Evolutionary conservation across 306 rosid genomes (phyloP).

Genomic region (Glycyrrhiza uralensis): DNA sequence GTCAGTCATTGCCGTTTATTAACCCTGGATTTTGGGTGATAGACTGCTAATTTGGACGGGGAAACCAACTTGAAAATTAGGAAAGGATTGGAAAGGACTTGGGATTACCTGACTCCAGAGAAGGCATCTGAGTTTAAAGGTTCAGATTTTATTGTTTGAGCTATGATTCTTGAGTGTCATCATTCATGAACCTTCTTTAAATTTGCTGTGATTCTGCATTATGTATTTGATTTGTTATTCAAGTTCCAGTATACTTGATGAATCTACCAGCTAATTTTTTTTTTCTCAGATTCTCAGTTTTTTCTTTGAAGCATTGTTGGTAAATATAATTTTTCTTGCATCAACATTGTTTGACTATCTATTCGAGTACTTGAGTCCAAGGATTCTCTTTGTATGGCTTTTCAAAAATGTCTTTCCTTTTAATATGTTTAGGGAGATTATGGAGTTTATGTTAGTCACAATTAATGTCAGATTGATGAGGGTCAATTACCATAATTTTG

Average conservation of each 20-base stretch:
- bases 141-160: slow-evolving; percentile 27
- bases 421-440: not conserved
- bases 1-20: not conserved
- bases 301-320: not conserved
- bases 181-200: not conserved
- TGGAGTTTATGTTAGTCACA: not conserved
- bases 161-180: not conserved
- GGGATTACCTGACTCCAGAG: slow-evolving; percentile 84
- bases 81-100: slow-evolving; percentile 83
- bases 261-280: not conserved
- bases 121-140: slow-evolving; percentile 90
- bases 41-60: slow-evolving; percentile 98
- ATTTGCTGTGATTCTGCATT: not conserved
- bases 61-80: slow-evolving; percentile 94
- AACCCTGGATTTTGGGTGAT: slow-evolving; percentile 21
- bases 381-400: not conserved
- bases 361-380: not conserved
- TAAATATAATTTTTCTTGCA: not conserved
- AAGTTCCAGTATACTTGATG: not conserved
- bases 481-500: not conserved
- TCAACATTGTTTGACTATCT: not conserved
- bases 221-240: slow-evolving; percentile 7
- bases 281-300: not conserved
- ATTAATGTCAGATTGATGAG: not conserved
- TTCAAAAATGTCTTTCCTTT: not conserved